These are phyloP conservation scores for Globisporangium paroecandrum DNA, from an alignment of 352 stramenopile species.

Conservation along the genomic window DNA sequence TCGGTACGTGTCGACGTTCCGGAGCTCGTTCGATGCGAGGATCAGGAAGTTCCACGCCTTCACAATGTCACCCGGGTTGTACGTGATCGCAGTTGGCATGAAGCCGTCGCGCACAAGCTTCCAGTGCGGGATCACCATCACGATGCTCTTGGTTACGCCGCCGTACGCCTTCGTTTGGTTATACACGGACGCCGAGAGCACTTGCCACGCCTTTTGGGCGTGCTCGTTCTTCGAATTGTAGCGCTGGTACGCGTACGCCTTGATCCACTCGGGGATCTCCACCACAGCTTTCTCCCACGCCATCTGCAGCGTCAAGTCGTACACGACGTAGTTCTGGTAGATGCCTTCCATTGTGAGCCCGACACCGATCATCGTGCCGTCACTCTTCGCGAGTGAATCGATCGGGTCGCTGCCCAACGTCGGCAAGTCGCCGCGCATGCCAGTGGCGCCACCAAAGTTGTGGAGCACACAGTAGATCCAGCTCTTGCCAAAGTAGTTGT, in stretches of 20 bases:
- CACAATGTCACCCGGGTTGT: slow-evolving; percentile 60
- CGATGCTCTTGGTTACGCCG: slow-evolving; percentile 73
- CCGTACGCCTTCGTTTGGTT: slow-evolving; percentile 64
- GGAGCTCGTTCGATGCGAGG: slow-evolving; percentile 34
- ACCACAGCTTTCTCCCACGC: slow-evolving; percentile 51
- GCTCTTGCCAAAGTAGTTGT: slow-evolving; percentile 79
- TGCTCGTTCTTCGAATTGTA: slow-evolving; percentile 59
- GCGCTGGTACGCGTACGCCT: slow-evolving; percentile 46
- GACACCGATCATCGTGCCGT: slow-evolving; percentile 71
- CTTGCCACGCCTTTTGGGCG: slow-evolving; percentile 47
- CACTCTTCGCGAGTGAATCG: slow-evolving; percentile 34
- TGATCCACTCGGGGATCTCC: slow-evolving; percentile 44
- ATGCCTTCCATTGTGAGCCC: slow-evolving; percentile 85
- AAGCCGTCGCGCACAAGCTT: slow-evolving; percentile 59
- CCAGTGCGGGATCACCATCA: slow-evolving; percentile 68
- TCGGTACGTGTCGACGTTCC: slow-evolving; percentile 47
- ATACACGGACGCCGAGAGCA: slow-evolving; percentile 62
- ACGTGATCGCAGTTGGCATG: slow-evolving; percentile 71
- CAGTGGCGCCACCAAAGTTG: slow-evolving; percentile 81
- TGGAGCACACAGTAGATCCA: slow-evolving; percentile 86
- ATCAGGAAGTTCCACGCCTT: slow-evolving; percentile 61
- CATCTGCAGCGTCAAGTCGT: slow-evolving; percentile 75
- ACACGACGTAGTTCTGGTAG: slow-evolving; percentile 86
- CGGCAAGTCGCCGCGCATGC: slow-evolving; percentile 67
- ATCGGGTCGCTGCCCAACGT: slow-evolving; percentile 55